Percentiles rank a stretch among this genome's conserved stretches.
These are phyloP conservation scores for Chaetomidium leptoderma DNA, from an alignment of 495 filamentous ascomycete genomes.

Conservation along the genomic window DNA sequence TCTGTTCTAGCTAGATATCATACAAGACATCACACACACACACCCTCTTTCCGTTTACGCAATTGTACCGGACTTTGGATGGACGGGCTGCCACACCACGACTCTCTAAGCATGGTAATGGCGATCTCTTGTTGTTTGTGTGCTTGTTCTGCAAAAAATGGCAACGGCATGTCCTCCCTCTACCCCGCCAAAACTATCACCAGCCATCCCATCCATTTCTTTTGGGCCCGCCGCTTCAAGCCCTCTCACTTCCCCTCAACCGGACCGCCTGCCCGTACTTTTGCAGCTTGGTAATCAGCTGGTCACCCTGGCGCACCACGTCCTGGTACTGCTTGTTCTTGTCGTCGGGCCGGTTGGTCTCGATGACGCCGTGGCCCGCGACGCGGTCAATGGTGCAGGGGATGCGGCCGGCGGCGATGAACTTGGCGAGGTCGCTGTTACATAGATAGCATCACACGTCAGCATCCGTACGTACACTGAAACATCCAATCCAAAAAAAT, in stretches of 20 bases:
- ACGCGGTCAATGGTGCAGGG: conserved; percentile 97
- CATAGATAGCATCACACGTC: background rate
- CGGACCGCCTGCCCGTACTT: conserved; percentile 97
- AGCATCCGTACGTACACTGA: too few relatives aligned
- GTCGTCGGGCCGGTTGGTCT: conserved; percentile 94
- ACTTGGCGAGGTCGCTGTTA: conserved; percentile 82
- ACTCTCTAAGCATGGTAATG: background rate
- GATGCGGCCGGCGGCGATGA: conserved; percentile 91
- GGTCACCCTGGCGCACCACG: conserved; percentile 93
- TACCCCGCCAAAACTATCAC: too few relatives aligned
- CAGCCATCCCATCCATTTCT: background rate
- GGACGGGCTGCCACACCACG: too few relatives aligned
- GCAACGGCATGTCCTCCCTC: too few relatives aligned
- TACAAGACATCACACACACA: background rate
- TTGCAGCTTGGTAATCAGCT: conserved; percentile 96
- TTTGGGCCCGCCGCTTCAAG: conserved; percentile 31
- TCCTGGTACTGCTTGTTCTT: conserved; percentile 99
- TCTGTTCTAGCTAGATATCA: background rate
- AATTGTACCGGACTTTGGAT: too few relatives aligned
- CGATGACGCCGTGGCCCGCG: conserved; percentile 80
- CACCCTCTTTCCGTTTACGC: too few relatives aligned
- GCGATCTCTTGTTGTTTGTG: too few relatives aligned
- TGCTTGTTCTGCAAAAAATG: background rate
- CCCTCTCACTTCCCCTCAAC: conserved; percentile 88
- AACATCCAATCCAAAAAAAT: too few relatives aligned